A percentile compares a stretch with the other conserved stretches of the same genome.
phyloP scores from a whole-genome alignment of 805 yeast genomes.

The Zygotorulaspora chibaensis region DNA sequence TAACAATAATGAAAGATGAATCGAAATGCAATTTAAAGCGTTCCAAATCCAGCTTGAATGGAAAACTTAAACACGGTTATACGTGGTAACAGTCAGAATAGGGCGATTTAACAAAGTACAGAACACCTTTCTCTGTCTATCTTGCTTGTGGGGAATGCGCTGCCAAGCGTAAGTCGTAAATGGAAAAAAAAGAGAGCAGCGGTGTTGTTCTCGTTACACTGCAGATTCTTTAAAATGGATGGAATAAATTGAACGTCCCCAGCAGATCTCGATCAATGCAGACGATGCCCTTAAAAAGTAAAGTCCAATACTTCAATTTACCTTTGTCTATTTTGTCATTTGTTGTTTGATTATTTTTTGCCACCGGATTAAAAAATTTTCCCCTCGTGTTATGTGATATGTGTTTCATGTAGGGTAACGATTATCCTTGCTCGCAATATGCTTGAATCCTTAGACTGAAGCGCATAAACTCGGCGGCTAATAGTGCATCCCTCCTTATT shows the following conservation, averaged over 20 bases:
- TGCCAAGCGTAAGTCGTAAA: slow-evolving; percentile 2
- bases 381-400: slow-evolving; percentile 5
- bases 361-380: slow-evolving; percentile 13
- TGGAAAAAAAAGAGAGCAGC: slow-evolving; percentile 2
- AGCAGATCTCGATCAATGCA: slow-evolving; percentile 13
- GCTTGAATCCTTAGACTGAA: too few relatives aligned
- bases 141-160: slow-evolving; percentile 2
- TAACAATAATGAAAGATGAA: neutral
- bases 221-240: slow-evolving; percentile 12
- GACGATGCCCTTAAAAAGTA: slow-evolving; percentile 7
- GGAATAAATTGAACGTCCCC: slow-evolving; percentile 11
- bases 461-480: too few relatives aligned
- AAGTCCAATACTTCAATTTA: neutral
- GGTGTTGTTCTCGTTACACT: slow-evolving; percentile 3
- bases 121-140: slow-evolving; percentile 1
- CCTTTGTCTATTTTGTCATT: neutral
- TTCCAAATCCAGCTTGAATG: neutral
- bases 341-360: slow-evolving; percentile 10
- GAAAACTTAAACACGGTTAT: too few relatives aligned
- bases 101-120: neutral
- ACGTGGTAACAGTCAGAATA: neutral
- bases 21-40: neutral
- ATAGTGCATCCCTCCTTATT: too few relatives aligned
- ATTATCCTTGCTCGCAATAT: neutral
- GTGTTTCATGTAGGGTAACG: neutral